Evolutionary conservation across 352 stramenopile species (phyloP), one percentile per base, ranked within the genome.

Genomic region (Globisporangium cederbergense): DNA sequence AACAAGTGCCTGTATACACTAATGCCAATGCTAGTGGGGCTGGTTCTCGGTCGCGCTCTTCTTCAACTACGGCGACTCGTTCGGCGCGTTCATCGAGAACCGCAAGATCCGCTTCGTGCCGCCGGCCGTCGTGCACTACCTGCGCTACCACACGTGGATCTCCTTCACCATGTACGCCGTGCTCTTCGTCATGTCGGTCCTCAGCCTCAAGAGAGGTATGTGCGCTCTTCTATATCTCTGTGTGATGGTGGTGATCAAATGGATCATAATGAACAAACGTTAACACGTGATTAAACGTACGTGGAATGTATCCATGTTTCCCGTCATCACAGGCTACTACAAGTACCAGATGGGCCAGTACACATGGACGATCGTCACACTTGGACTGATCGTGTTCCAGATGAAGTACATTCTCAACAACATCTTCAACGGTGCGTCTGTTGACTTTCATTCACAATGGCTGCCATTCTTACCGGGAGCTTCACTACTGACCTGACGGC

Each of bases 1-100:
- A 28, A 62, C n/a, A 4, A 20, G 56, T 16, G 22, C n/a, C 11
- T 32, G 38, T 30, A 42, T 43, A 4, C 45, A 28, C 16, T 22
- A 20, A 8, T 38, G 8, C 52, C 28, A 32, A 30, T 20, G 25
- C 9, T 46, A 58, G 78, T 99, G 97, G 97, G 87, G 95, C 68
- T 99, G 97, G 97, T 99, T 99, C 78, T 79, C 86, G 18, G 88
- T 98, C 2, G 91, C 93, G n/a, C 91, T 99, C 11, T 97, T 99
- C 76, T 99, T 98, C 76, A 97, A 97, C 52, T 99, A 96, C 55
- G 88, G 88, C 22, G 88, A 96, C 66, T 94, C 87, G 51, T 86
- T 95, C 45, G 85, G 86, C 54, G 78, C 74, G 40, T 96, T 96
- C 66, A 76, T 92, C n/a, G 83, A 90, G 73, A 91, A 83, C 64